Evolutionary conservation across 1,284 basidiomycete species (phyloP), one percentile per base, ranked within the genome.

Genomic region (Kwoniella shivajii): DNA sequence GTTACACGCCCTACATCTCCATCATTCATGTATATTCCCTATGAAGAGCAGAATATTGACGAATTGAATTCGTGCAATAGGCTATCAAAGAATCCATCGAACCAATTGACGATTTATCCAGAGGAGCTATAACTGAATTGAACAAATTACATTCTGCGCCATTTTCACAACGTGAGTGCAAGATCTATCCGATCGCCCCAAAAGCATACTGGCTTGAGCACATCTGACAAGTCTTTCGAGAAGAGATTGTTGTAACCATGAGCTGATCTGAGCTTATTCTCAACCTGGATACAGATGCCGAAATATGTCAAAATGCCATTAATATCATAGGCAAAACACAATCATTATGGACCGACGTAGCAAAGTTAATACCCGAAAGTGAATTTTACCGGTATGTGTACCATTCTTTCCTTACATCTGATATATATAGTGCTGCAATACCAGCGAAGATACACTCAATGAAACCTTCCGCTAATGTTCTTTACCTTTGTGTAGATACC

Each of bases 91-190:
- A 78, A 64, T 54, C 73, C 6, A 52, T 74, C 16, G 76, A 78
- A 56, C 75, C 75, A 3, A 57, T 76, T 38, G 75, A 77, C 36
- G 74, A 76, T 45, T 50, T 77, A 22, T 56, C 69, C 2, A 57
- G 76, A 52, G 50, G 64, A 45, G 74, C 76, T 3, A 57, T 64
- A 4, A 69, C 74, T 6, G 71, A 76, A 57, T 54, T 78, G 27
- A 76, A 77, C 66, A 69, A 69, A 30, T 60, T 74, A 1, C 77
- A 78, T 50, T 77, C 76, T 6, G 62, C 69, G 4, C 59, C 67
- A 3, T 60, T 65, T 0, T 60, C 71, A 7, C 64, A 74, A 43
- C 72, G 77, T 77, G 44, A 55, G 74, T 68, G 22, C 13, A 9
- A 16, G 16, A 2, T 37, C n/a, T n/a, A n/a, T n/a, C n/a, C n/a